phyloP scores from a whole-genome alignment of 2,329 filamentous ascomycete species.

The Lasiodiplodia citricola region DNA sequence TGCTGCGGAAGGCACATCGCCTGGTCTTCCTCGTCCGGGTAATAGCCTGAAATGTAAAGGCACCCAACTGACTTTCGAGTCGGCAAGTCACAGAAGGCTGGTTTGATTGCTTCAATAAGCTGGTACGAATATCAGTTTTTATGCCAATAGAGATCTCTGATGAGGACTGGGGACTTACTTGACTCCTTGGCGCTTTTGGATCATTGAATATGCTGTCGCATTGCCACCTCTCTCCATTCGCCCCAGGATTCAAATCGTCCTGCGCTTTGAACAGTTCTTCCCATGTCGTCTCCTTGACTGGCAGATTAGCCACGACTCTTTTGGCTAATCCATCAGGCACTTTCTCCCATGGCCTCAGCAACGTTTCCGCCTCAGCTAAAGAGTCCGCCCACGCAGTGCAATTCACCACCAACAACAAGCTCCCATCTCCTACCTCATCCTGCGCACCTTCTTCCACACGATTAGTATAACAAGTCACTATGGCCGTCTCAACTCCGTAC shows the following conservation, averaged over 20 bases:
- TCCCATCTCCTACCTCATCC: background rate
- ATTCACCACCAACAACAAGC: slow-evolving; percentile 8
- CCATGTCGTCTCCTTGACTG: slow-evolving; percentile 12
- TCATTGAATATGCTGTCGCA: slow-evolving; percentile 29
- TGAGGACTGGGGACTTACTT: background rate
- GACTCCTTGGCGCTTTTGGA: slow-evolving; percentile 10
- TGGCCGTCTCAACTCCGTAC: slow-evolving; percentile 21
- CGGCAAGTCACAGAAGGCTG: slow-evolving; percentile 25
- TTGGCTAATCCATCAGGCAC: slow-evolving; percentile 10
- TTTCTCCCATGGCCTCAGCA: slow-evolving; percentile 21
- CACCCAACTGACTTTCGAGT: slow-evolving; percentile 23
- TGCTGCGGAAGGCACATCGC: slow-evolving; percentile 30
- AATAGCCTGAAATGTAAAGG: slow-evolving; percentile 27
- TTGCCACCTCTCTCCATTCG: slow-evolving; percentile 28
- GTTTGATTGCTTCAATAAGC: slow-evolving; percentile 27
- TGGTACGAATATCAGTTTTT: background rate
- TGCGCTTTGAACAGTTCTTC: slow-evolving; percentile 24
- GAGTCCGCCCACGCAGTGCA: slow-evolving; percentile 21
- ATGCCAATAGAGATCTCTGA: background rate
- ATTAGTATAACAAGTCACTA: slow-evolving; percentile 21
- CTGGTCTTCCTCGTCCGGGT: slow-evolving; percentile 29
- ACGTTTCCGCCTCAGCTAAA: slow-evolving; percentile 15
- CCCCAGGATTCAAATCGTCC: slow-evolving; percentile 18
- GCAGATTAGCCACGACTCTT: background rate
- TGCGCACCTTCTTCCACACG: background rate